Conservation (phyloP, 2,329 filamentous ascomycete genomes). For the Periconia sp. region DNA sequence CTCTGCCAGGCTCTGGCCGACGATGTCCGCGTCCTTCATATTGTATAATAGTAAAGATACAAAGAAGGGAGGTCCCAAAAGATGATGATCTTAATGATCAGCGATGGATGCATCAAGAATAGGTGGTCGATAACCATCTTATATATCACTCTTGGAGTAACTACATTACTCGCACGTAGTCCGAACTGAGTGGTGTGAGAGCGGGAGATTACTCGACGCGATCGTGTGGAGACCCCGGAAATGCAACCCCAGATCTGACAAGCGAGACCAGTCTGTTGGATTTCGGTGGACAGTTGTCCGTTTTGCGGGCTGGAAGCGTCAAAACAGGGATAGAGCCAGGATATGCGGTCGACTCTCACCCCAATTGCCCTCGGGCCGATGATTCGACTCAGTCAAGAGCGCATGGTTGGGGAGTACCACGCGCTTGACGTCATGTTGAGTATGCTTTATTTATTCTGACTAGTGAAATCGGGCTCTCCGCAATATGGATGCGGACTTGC, state of each 20-base stretch:
- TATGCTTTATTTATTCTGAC: no score
- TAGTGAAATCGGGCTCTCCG: no score
- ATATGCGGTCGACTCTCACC: conserved; percentile 8
- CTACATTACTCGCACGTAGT: conserved; percentile 1
- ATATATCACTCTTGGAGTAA: background rate
- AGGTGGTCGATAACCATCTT: conserved; percentile 1
- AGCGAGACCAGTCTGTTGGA: background rate
- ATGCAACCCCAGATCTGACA: background rate
- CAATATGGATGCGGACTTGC: no score
- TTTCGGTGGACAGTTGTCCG: background rate
- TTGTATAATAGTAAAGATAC: background rate
- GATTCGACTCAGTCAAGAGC: no score
- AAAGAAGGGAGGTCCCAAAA: background rate
- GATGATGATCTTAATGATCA: background rate
- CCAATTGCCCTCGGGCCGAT: conserved; percentile 2
- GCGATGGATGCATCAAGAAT: background rate
- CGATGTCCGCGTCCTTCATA: conserved; percentile 22
- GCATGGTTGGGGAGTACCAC: no score
- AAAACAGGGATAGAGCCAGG: no score
- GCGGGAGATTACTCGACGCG: no score
- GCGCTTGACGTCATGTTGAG: background rate
- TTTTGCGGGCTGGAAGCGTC: no score
- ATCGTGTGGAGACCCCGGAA: no score
- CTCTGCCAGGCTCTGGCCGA: conserved; percentile 31
- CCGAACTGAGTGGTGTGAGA: background rate